Evolutionary conservation across 2,329 filamentous ascomycete species (phyloP).

Genomic region (Stemphylium beticola): DNA sequence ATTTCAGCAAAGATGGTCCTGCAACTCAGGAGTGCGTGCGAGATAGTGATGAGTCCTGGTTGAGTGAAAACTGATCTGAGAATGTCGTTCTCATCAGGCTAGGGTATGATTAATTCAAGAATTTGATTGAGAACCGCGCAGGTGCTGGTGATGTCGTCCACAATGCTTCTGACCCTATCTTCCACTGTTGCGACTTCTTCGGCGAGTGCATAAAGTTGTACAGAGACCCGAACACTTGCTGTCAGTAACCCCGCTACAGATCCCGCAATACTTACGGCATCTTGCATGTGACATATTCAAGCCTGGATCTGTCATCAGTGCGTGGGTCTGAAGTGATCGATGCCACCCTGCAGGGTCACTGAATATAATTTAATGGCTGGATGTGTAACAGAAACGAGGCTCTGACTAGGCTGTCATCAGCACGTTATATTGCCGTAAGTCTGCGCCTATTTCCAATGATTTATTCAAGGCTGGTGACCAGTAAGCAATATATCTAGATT

Average conservation of each 20-base stretch:
- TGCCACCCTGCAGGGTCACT: no score
- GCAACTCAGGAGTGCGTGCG: not conserved
- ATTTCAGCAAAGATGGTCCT: not conserved
- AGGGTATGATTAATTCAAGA: constrained; percentile 8
- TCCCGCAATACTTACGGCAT: constrained; percentile 15
- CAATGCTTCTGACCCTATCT: constrained; percentile 8
- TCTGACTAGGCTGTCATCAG: no score
- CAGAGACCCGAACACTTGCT: constrained; percentile 8
- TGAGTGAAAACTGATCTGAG: constrained; percentile 9
- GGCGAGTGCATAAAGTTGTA: constrained; percentile 12
- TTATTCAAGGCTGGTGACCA: no score
- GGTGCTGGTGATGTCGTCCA: constrained; percentile 16
- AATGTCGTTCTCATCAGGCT: constrained; percentile 2
- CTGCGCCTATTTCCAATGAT: no score
- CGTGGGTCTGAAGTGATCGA: no score
- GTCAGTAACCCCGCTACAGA: constrained; percentile 12
- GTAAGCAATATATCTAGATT: no score
- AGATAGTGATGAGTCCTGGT: not conserved
- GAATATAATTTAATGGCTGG: no score
- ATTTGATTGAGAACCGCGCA: constrained; percentile 14
- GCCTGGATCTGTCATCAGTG: no score
- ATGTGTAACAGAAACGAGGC: no score
- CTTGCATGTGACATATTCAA: constrained; percentile 4
- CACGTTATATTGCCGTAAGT: no score
- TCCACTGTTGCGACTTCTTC: constrained; percentile 8